These are phyloP conservation scores for Sporopachydermia lactativora DNA, from an alignment of 805 yeast genomes.

Conservation along the genomic window DNA sequence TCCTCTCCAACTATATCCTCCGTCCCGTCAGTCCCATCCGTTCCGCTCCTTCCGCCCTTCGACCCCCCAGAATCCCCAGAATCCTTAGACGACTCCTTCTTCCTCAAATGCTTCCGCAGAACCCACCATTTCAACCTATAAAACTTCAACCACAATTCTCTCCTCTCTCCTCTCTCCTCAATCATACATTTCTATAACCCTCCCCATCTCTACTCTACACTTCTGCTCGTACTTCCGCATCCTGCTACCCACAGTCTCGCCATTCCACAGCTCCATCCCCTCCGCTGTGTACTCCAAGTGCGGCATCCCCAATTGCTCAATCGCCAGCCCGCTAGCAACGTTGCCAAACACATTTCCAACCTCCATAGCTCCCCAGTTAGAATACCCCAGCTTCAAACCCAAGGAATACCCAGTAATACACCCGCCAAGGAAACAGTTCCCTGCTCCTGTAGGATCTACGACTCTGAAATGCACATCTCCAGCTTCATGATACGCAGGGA, in stretches of 20 bases:
- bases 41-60: too few species aligned
- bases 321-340: conserved; percentile 66
- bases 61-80: too few species aligned
- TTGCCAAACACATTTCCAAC: conserved; percentile 55
- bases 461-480: conserved; percentile 23
- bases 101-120: too few species aligned
- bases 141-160: too few species aligned
- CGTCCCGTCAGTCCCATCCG: too few species aligned
- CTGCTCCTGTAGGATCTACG: conserved; percentile 91
- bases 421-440: conserved; percentile 81
- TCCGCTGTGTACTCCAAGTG: conserved; percentile 13
- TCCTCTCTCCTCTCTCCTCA: too few species aligned
- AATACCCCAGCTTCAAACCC: conserved; percentile 13
- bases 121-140: too few species aligned
- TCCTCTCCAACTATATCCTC: too few species aligned
- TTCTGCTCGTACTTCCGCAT: conserved; percentile 23
- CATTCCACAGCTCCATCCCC: conserved; percentile 45
- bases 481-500: conserved; percentile 60
- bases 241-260: conserved; percentile 29
- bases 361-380: conserved; percentile 20
- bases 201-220: background rate
- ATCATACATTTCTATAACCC: background rate
- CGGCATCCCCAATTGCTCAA: conserved; percentile 75
- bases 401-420: conserved; percentile 47
- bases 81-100: too few species aligned